phyloP scores from a whole-genome alignment of 345 rosid species.

The Bruguiera sexangula region DNA sequence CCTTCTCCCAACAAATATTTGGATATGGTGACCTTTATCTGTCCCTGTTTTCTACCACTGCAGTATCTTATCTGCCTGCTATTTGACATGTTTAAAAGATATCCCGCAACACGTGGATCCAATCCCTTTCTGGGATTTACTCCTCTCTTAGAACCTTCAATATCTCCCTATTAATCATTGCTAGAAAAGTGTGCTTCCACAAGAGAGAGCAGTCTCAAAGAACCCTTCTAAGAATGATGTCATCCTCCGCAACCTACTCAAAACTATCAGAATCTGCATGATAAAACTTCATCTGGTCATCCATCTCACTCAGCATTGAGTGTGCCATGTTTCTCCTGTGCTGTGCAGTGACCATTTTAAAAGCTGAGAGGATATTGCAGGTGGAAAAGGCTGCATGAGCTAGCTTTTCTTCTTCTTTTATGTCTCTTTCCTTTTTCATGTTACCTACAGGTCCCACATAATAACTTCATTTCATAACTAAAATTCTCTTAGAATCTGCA shows the following conservation, averaged over 20 bases:
- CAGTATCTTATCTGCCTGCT: background rate
- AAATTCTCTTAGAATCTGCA: background rate
- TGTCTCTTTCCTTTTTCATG: too few species aligned
- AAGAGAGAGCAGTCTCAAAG: background rate
- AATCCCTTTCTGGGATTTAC: background rate
- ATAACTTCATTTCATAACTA: too few species aligned
- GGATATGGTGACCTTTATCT: background rate
- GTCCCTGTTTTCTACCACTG: background rate
- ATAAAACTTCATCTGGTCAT: constrained; percentile 32
- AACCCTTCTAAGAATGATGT: background rate
- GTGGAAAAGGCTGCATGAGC: too few species aligned
- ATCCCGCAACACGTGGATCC: background rate
- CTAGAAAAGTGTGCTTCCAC: background rate
- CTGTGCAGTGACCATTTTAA: background rate
- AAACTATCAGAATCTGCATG: background rate
- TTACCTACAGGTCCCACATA: too few species aligned
- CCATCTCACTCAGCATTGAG: constrained; percentile 52
- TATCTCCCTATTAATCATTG: background rate
- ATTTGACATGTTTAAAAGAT: background rate
- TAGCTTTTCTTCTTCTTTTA: too few species aligned
- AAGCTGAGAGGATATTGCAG: too few species aligned
- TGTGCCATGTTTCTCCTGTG: constrained; percentile 22
- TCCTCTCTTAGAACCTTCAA: background rate
- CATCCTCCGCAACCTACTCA: background rate
- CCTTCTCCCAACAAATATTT: background rate